Percentiles rank a stretch among this genome's conserved stretches.
phyloP scores from a whole-genome alignment of 2,329 filamentous ascomycete species.

The Ceratocystis papillata region DNA sequence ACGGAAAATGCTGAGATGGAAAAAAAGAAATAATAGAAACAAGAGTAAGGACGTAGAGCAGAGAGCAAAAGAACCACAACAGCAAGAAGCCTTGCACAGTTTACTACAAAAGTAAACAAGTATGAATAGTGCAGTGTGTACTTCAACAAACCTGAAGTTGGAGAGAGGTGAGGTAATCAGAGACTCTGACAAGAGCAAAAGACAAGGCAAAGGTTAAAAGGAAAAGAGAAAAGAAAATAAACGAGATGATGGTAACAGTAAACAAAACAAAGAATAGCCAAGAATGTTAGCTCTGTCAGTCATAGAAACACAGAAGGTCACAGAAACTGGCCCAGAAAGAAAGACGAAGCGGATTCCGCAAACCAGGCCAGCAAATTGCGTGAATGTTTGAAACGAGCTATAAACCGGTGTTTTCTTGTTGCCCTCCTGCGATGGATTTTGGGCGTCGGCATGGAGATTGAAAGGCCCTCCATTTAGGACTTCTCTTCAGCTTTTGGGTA shows the following conservation, averaged over 20 bases:
- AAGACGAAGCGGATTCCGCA: background rate
- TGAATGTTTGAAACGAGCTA: background rate
- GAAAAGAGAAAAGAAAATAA: slow-evolving; percentile 18
- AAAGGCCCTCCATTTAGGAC: slow-evolving; percentile 1
- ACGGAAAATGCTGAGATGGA: background rate
- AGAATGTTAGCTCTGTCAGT: background rate
- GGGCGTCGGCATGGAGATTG: slow-evolving; percentile 12
- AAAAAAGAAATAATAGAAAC: background rate
- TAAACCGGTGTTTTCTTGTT: slow-evolving; percentile 5
- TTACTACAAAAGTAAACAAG: background rate
- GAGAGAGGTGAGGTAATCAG: background rate
- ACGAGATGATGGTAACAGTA: slow-evolving; percentile 17
- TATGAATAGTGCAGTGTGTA: background rate
- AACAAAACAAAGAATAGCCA: slow-evolving; percentile 21
- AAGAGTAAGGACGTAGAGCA: background rate
- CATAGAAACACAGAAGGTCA: background rate
- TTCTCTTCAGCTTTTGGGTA: background rate
- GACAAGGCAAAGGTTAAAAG: slow-evolving; percentile 23
- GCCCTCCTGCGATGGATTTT: slow-evolving; percentile 10
- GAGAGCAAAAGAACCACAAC: background rate
- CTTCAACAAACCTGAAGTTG: background rate
- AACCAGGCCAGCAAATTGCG: background rate
- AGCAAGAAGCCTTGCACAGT: background rate
- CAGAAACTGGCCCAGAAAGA: background rate
- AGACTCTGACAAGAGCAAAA: slow-evolving; percentile 17